Conservation (phyloP, 495 filamentous ascomycete genomes). For the Penicillium pancosmium region DNA sequence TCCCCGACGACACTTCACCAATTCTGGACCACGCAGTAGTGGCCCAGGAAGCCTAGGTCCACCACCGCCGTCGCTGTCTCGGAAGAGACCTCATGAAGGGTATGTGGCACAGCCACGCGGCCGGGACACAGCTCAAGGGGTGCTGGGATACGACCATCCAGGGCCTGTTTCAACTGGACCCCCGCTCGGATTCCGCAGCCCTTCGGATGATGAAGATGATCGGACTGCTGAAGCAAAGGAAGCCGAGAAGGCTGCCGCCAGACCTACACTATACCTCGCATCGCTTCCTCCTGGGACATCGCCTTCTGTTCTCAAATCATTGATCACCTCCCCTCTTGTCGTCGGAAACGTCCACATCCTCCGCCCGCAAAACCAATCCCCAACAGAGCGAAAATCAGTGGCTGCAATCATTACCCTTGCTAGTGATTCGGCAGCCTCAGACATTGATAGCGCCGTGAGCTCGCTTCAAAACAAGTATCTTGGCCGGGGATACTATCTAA, state of each 20-base stretch:
- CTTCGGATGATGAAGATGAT: slow-evolving; percentile 56
- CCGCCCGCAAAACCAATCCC: slow-evolving; percentile 56
- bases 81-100: slow-evolving; percentile 56
- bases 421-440: slow-evolving; percentile 79
- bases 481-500: slow-evolving; percentile 83
- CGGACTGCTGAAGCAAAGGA: slow-evolving; percentile 47
- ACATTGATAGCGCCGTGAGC: slow-evolving; percentile 82
- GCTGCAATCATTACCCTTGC: slow-evolving; percentile 84
- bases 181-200: slow-evolving; percentile 48
- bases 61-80: slow-evolving; percentile 51
- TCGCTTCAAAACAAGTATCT: slow-evolving; percentile 83
- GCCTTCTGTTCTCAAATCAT: slow-evolving; percentile 69
- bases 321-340: slow-evolving; percentile 67
- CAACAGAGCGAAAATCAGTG: slow-evolving; percentile 73
- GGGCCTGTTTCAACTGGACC: slow-evolving; percentile 37
- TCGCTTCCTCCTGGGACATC: slow-evolving; percentile 67
- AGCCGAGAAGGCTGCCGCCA: slow-evolving; percentile 74
- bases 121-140: slow-evolving; percentile 43
- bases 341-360: slow-evolving; percentile 80
- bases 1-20: slow-evolving; percentile 59
- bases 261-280: slow-evolving; percentile 81
- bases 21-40: slow-evolving; percentile 57
- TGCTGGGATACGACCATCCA: slow-evolving; percentile 61
- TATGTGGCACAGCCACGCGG: slow-evolving; percentile 40
- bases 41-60: slow-evolving; percentile 79